phyloP scores from a whole-genome alignment of 2,329 filamentous ascomycete genomes.

The Ophiobolus disseminans region DNA sequence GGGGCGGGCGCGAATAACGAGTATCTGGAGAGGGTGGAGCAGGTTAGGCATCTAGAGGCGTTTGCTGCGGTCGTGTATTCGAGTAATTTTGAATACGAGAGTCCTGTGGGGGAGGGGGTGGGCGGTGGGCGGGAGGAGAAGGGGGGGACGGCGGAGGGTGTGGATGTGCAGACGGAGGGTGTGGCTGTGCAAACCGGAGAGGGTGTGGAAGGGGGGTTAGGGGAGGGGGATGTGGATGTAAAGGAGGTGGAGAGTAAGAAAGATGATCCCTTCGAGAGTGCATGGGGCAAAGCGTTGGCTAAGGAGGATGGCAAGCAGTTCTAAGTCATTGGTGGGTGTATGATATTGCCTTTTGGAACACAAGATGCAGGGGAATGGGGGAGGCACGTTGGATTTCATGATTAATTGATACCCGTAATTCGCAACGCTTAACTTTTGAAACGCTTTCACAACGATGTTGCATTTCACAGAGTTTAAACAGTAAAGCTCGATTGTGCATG shows the following conservation, averaged over 20 bases:
- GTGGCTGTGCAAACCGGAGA: conserved; percentile 3
- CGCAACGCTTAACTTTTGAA: conserved; percentile 11
- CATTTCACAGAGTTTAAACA: background rate
- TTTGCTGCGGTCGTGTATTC: conserved; percentile 89
- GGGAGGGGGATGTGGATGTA: conserved; percentile 58
- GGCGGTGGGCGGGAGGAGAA: background rate
- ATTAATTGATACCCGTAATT: conserved; percentile 26
- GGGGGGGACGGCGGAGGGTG: conserved; percentile 58
- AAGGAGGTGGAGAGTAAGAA: conserved; percentile 19
- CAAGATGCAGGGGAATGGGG: too few relatives aligned
- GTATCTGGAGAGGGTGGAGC: conserved; percentile 71
- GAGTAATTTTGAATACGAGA: conserved; percentile 72
- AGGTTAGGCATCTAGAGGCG: conserved; percentile 76
- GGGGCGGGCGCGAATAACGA: conserved; percentile 67
- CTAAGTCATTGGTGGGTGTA: conserved; percentile 12
- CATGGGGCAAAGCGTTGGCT: conserved; percentile 71
- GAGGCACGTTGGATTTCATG: conserved; percentile 8
- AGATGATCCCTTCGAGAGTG: conserved; percentile 69
- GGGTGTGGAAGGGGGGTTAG: background rate
- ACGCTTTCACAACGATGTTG: background rate
- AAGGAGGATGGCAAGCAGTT: conserved; percentile 47
- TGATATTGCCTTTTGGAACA: conserved; percentile 2
- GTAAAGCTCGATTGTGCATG: background rate
- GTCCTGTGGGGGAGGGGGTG: conserved; percentile 46
- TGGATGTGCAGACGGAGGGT: conserved; percentile 16